Conservation (phyloP, 139 green algal species). For the Micractinium sp. region DNA sequence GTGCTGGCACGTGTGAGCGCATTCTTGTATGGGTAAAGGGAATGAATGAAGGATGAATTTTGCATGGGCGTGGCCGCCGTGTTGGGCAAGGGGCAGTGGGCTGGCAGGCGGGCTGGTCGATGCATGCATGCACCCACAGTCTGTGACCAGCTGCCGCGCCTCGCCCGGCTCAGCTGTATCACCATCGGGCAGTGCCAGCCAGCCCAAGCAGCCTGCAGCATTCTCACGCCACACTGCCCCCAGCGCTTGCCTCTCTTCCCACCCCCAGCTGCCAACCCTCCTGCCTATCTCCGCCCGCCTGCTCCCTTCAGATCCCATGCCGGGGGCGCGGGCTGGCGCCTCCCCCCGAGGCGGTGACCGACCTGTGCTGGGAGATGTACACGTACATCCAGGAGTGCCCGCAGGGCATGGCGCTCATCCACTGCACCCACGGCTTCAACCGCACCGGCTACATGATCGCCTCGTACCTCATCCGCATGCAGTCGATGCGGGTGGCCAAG, state of each 20-base stretch:
- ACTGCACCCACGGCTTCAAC: slow-evolving; percentile 99
- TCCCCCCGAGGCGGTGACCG: slow-evolving; percentile 80
- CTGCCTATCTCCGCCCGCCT: not conserved
- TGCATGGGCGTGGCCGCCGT: too few species aligned
- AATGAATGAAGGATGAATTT: too few species aligned
- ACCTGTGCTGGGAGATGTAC: slow-evolving; percentile 76
- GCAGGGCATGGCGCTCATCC: slow-evolving; percentile 70
- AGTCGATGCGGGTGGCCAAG: slow-evolving; percentile 54
- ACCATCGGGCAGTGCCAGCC: not conserved
- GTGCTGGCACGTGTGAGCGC: too few species aligned
- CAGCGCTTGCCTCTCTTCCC: too few species aligned
- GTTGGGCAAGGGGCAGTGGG: too few species aligned
- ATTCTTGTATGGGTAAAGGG: too few species aligned
- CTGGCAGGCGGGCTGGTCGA: too few species aligned
- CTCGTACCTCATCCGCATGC: slow-evolving; percentile 60
- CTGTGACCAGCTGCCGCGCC: too few species aligned
- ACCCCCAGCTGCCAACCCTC: not conserved
- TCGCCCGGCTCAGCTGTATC: not conserved
- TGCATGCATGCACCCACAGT: too few species aligned
- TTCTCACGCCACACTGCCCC: too few species aligned
- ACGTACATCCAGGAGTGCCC: slow-evolving; percentile 28
- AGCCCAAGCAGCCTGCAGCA: not conserved
- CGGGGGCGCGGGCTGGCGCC: slow-evolving; percentile 77
- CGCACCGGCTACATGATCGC: slow-evolving; percentile 87
- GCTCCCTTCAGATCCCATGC: slow-evolving; percentile 76